phyloP scores from a whole-genome alignment of 1,284 basidiomycete genomes.

The Microbotryum violaceum region DNA sequence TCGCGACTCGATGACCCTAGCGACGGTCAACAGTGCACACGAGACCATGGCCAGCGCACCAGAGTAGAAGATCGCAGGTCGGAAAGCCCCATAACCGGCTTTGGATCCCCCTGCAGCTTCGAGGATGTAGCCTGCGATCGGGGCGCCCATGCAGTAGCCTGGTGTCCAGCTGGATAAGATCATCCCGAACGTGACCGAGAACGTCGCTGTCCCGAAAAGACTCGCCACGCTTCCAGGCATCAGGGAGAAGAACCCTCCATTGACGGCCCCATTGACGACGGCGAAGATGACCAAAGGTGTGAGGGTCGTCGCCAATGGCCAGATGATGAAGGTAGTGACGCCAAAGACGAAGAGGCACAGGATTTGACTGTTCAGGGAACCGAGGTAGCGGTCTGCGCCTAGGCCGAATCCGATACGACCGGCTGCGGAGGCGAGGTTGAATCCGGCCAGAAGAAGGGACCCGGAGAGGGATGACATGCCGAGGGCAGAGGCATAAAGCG shows the following conservation, averaged over 20 bases:
- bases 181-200: conserved; percentile 15
- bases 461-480: conserved; percentile 7
- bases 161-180: conserved; percentile 1
- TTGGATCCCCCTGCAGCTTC: conserved; percentile 17
- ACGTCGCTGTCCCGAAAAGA: conserved; percentile 13
- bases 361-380: conserved; percentile 20
- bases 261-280: conserved; percentile 19
- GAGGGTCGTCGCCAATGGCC: conserved; percentile 15
- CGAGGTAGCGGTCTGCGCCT: conserved; percentile 14
- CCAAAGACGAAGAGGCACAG: conserved; percentile 15
- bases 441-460: conserved; percentile 18
- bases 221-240: conserved; percentile 17
- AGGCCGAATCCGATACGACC: conserved; percentile 24
- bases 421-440: conserved; percentile 17
- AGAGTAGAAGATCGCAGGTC: conserved; percentile 21
- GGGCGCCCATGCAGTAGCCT: conserved; percentile 12
- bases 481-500: conserved; percentile 18
- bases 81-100: conserved; percentile 12
- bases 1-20: too few species aligned
- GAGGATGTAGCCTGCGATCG: conserved; percentile 11
- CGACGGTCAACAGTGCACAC: too few species aligned
- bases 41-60: conserved; percentile 25
- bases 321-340: conserved; percentile 10
- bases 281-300: conserved; percentile 16
- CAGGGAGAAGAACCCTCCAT: conserved; percentile 22